Evolutionary conservation across 2,329 filamentous ascomycete species (phyloP).

Genomic region (Beauveria asiatica): DNA sequence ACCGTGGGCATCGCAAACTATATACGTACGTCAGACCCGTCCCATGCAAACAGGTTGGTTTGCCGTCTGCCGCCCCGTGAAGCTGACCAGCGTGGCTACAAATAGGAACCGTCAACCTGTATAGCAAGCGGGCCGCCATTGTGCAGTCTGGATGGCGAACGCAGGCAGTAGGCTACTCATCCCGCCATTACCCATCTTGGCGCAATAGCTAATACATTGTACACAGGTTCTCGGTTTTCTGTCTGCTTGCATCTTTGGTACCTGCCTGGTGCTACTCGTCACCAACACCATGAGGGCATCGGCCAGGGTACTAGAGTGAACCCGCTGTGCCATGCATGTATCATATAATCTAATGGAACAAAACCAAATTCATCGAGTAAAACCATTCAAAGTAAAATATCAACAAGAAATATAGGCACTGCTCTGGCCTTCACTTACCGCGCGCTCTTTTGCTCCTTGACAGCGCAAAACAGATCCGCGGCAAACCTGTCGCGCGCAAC

Average conservation of each 20-base stretch:
- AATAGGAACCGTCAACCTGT: constrained; percentile 64
- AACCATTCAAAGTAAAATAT: background rate
- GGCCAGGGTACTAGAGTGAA: background rate
- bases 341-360: background rate
- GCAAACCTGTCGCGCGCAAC: constrained; percentile 30
- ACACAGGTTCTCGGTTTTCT: constrained; percentile 52
- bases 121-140: constrained; percentile 67
- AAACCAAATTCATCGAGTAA: background rate
- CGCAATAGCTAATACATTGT: background rate
- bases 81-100: background rate
- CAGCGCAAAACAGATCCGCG: constrained; percentile 57
- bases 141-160: constrained; percentile 95
- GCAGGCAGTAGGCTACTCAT: constrained; percentile 56
- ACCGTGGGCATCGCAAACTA: constrained; percentile 77
- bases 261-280: constrained; percentile 55
- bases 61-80: background rate
- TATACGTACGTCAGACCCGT: constrained; percentile 45
- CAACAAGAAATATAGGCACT: background rate
- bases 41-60: too few species aligned
- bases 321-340: background rate
- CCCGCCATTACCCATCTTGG: background rate
- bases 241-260: constrained; percentile 53
- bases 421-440: background rate
- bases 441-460: constrained; percentile 22
- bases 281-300: constrained; percentile 20